These are phyloP conservation scores for Pelargonium myrrhifolium DNA, from an alignment of 441 rosid genomes.

Conservation along the genomic window DNA sequence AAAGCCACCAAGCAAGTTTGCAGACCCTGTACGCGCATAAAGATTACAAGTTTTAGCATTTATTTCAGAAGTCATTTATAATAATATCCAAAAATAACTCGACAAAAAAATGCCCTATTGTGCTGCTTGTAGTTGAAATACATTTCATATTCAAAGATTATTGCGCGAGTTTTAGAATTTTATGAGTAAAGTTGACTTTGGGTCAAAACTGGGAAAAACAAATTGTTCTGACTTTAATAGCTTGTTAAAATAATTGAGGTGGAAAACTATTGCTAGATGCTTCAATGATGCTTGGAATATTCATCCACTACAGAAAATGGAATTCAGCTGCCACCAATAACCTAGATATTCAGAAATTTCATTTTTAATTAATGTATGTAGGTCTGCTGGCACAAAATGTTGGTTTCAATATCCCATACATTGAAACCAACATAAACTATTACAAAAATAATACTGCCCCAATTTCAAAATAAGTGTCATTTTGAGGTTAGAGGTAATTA, in stretches of 20 bases:
- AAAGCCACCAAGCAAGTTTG: slow-evolving; percentile 60
- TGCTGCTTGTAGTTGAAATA: background rate
- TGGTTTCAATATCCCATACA: too few species aligned
- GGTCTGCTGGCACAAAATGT: background rate
- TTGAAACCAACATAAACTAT: too few species aligned
- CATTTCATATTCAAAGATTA: background rate
- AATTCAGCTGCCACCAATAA: too few species aligned
- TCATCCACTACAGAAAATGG: too few species aligned
- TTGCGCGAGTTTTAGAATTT: background rate
- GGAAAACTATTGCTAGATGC: background rate
- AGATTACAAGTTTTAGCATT: slow-evolving; percentile 24
- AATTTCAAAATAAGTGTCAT: too few species aligned
- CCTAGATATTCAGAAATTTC: too few species aligned
- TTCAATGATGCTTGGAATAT: background rate
- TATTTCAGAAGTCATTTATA: slow-evolving; percentile 11
- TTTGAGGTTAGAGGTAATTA: too few species aligned
- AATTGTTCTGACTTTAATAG: background rate
- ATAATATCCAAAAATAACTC: background rate
- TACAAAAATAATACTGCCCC: too few species aligned
- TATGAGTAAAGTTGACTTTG: background rate
- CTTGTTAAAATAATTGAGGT: background rate
- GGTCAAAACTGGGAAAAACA: slow-evolving; percentile 1
- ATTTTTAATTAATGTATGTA: background rate
- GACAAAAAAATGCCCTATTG: background rate
- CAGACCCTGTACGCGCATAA: slow-evolving; percentile 44